A percentile compares a stretch with the other conserved stretches of the same genome.
These are phyloP conservation scores for Gossypioides kirkii DNA, from an alignment of 345 rosid genomes.

Conservation along the genomic window DNA sequence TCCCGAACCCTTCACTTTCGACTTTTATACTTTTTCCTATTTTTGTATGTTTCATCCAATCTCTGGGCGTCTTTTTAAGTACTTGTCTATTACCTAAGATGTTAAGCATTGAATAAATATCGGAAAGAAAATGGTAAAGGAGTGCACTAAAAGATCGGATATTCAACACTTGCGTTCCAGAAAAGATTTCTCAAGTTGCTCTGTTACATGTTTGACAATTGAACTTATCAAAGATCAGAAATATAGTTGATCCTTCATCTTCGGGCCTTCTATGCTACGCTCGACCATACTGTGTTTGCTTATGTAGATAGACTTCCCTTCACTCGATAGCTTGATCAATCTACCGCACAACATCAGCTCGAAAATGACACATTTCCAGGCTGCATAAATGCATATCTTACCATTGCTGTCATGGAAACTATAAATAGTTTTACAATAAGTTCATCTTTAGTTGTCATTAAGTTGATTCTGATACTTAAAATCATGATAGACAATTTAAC, in stretches of 20 bases:
- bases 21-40: neutral
- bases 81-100: neutral
- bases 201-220: neutral
- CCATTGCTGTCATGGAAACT: neutral
- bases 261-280: neutral
- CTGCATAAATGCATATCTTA: neutral
- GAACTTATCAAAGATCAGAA: neutral
- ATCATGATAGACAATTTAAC: neutral
- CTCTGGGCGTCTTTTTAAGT: neutral
- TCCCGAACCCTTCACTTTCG: neutral
- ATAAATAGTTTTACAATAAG: neutral
- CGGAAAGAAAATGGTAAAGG: neutral
- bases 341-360: neutral
- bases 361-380: neutral
- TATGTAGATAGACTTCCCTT: neutral
- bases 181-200: neutral
- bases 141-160: neutral
- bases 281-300: neutral
- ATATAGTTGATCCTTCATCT: neutral
- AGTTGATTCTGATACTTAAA: neutral
- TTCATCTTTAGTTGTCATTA: too few species aligned
- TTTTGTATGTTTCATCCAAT: neutral
- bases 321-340: neutral
- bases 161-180: neutral
- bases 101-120: conserved; percentile 1